phyloP scores from a whole-genome alignment of 2,329 filamentous ascomycete species.

The Plectosphaerella plurivora region DNA sequence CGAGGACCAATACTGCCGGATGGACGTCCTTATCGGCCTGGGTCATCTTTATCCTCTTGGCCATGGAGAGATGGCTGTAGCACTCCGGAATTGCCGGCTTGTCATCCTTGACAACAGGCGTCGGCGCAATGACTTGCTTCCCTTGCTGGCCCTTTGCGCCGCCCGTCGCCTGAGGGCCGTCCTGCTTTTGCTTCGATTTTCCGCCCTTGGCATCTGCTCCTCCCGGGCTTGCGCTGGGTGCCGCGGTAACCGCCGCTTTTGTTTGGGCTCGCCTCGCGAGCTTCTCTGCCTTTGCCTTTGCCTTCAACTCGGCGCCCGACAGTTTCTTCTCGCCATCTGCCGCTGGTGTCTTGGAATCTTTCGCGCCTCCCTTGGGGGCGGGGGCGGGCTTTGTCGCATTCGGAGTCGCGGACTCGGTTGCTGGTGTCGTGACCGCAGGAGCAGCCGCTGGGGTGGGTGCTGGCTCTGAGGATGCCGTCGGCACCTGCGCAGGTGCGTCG shows the following conservation, averaged over 20 bases:
- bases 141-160: slow-evolving; percentile 25
- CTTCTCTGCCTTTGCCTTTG: slow-evolving; percentile 86
- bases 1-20: slow-evolving; percentile 77
- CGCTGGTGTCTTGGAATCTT: slow-evolving; percentile 3
- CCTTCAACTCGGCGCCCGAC: slow-evolving; percentile 78
- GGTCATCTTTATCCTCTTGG: slow-evolving; percentile 48
- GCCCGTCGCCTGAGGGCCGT: slow-evolving; percentile 26
- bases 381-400: background rate
- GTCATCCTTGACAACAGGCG: slow-evolving; percentile 41
- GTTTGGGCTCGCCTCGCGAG: slow-evolving; percentile 74
- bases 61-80: slow-evolving; percentile 80
- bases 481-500: slow-evolving; percentile 4
- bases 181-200: slow-evolving; percentile 43
- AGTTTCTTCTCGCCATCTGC: slow-evolving; percentile 48
- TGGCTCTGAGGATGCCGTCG: background rate
- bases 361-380: slow-evolving; percentile 4
- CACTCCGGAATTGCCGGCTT: slow-evolving; percentile 62
- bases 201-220: slow-evolving; percentile 40
- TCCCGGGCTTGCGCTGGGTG: slow-evolving; percentile 25
- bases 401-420: slow-evolving; percentile 5
- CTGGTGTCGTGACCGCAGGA: background rate
- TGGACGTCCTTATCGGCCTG: slow-evolving; percentile 75
- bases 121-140: slow-evolving; percentile 27
- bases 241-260: slow-evolving; percentile 49
- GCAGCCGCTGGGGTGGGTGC: slow-evolving; percentile 3